Conservation (phyloP, 805 yeast species). For the Candida endomychidarum region DNA sequence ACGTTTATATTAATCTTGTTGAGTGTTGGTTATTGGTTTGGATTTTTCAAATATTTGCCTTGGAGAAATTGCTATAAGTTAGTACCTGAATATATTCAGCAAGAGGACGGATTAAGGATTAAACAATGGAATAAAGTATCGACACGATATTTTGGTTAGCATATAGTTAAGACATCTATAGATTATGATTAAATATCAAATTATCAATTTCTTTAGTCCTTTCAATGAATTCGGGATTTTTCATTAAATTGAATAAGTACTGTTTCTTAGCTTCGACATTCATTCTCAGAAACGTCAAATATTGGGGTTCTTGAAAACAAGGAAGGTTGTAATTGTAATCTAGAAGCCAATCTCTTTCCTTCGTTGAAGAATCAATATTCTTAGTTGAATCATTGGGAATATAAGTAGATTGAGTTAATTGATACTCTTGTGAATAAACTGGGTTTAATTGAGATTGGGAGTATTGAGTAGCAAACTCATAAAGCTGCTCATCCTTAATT, state of each 20-base stretch:
- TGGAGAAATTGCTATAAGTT: slow-evolving; percentile 45
- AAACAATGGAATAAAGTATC: slow-evolving; percentile 53
- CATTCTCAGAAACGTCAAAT: too few species aligned
- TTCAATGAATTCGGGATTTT: slow-evolving; percentile 13
- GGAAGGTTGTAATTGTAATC: too few species aligned
- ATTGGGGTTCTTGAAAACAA: too few species aligned
- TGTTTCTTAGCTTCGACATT: background rate
- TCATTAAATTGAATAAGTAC: slow-evolving; percentile 4
- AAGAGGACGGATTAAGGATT: slow-evolving; percentile 59
- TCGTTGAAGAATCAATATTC: too few species aligned
- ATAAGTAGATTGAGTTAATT: too few species aligned
- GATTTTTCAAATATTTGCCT: slow-evolving; percentile 52
- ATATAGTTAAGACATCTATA: background rate
- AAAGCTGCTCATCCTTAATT: too few species aligned
- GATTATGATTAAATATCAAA: slow-evolving; percentile 9
- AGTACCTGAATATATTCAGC: slow-evolving; percentile 35
- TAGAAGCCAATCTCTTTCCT: too few species aligned
- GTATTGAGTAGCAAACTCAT: too few species aligned
- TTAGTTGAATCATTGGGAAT: too few species aligned
- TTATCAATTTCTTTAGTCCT: slow-evolving; percentile 14
- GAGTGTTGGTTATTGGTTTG: slow-evolving; percentile 56
- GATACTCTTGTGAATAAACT: too few species aligned
- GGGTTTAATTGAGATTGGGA: too few species aligned
- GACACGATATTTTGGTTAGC: slow-evolving; percentile 8
- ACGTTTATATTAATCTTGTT: slow-evolving; percentile 41